Evolutionary conservation across 2,329 filamentous ascomycete genomes (phyloP), one percentile per base, ranked within the genome.

Genomic region (Emericellopsis atlantica): DNA sequence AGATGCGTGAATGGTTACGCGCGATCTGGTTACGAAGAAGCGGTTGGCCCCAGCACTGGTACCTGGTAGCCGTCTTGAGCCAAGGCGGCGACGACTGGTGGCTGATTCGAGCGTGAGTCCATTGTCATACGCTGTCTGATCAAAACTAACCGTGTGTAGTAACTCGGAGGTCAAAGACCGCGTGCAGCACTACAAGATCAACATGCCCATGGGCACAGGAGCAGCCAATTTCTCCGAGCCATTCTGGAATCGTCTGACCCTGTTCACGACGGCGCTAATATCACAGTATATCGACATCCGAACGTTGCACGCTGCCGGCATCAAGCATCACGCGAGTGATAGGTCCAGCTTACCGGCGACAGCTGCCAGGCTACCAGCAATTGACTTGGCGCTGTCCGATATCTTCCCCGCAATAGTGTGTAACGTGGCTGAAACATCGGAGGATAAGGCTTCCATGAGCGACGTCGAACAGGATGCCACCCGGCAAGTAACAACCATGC

Each of bases 41-140:
- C 43, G 77, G 75, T n/a, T 94, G 89, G 85, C 70, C 69, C 9
- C 55, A 72, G 12, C 66, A 73, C 40, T 95, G 86, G 84, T 76
- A 80, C 46, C 63, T 93, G 32, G 79, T 80, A 48, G 71, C 83
- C 36, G 77, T 78, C 40, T 70, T 87, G 55, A 79, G 81, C 54
- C 68, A 84, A 53, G 70, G 72, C 51, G 84, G 85, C 40, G 84
- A 92, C 54, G 72, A 72, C 45, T 94, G 85, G 84, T 89, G 81
- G 78, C 64, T 89, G 44, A 66, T 86, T 41, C 72, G 81, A 57
- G 58, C 76, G 70, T 79, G 63, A 62, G 72, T 66, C 24, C 43
- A 39, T n/a, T 9, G 12, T 22, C 36, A 29, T 29, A 9, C 26
- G 12, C 12, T 6, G 3, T 9, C 12, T 9, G 12, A 9, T 9